These are phyloP conservation scores for Claviceps purpurea DNA, from an alignment of 2,329 filamentous ascomycete genomes.

Conservation along the genomic window DNA sequence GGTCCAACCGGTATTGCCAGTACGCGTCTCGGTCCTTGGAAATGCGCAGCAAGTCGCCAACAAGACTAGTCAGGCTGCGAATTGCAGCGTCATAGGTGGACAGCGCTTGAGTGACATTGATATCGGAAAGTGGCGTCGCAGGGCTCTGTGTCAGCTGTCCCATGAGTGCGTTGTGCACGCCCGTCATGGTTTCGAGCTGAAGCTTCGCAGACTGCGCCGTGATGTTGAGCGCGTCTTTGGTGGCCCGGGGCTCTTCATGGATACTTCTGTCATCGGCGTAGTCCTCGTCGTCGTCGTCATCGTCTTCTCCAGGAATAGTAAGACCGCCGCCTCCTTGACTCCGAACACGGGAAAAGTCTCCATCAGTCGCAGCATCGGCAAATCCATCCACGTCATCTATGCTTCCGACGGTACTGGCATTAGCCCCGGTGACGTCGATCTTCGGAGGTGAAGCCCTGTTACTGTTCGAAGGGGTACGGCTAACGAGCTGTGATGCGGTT, in stretches of 20 bases:
- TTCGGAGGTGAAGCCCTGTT: slow-evolving; percentile 18
- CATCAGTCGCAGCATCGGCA: slow-evolving; percentile 32
- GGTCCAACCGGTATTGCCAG: slow-evolving; percentile 90
- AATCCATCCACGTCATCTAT: slow-evolving; percentile 37
- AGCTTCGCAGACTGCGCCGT: slow-evolving; percentile 89
- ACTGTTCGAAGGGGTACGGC: slow-evolving; percentile 12
- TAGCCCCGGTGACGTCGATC: slow-evolving; percentile 25
- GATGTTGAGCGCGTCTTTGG: slow-evolving; percentile 91
- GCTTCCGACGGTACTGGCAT: slow-evolving; percentile 36
- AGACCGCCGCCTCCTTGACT: slow-evolving; percentile 20
- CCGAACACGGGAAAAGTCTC: slow-evolving; percentile 23
- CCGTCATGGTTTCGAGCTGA: slow-evolving; percentile 79
- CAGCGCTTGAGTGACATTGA: slow-evolving; percentile 63
- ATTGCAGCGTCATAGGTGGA: slow-evolving; percentile 82
- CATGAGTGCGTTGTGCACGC: slow-evolving; percentile 72
- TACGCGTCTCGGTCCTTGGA: slow-evolving; percentile 88
- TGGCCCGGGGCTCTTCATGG: slow-evolving; percentile 57
- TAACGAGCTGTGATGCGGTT: slow-evolving; percentile 31
- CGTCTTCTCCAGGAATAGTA: slow-evolving; percentile 19
- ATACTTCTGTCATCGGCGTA: slow-evolving; percentile 63
- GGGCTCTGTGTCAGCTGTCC: slow-evolving; percentile 55
- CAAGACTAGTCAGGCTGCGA: slow-evolving; percentile 68
- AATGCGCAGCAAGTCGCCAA: slow-evolving; percentile 81
- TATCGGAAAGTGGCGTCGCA: slow-evolving; percentile 58
- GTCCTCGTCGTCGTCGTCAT: slow-evolving; percentile 56